Evolutionary conservation across 2,329 filamentous ascomycete species (phyloP).

Genomic region (Chrysoporthe austroafricana): DNA sequence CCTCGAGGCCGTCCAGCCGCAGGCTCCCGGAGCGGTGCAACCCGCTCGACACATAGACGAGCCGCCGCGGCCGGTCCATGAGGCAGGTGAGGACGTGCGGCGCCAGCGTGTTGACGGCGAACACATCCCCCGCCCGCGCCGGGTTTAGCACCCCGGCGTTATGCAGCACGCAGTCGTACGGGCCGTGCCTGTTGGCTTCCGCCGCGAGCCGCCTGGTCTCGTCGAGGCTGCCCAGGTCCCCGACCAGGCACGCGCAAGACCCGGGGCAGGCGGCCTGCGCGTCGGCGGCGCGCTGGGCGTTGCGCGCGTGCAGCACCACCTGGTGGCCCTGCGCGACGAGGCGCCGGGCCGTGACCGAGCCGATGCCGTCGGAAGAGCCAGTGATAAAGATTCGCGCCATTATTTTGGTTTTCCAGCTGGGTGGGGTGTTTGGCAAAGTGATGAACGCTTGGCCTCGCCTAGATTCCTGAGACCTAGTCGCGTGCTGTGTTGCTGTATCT

Average conservation of each 20-base stretch:
- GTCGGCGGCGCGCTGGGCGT: constrained; percentile 54
- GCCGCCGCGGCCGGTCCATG: constrained; percentile 50
- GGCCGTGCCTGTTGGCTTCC: constrained; percentile 52
- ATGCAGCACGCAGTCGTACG: constrained; percentile 61
- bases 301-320: constrained; percentile 61
- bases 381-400: constrained; percentile 50
- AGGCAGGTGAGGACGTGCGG: constrained; percentile 60
- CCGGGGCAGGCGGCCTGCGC: constrained; percentile 52
- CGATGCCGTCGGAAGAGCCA: constrained; percentile 61
- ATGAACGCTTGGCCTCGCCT: not conserved
- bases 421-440: not conserved
- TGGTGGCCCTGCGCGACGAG: constrained; percentile 56
- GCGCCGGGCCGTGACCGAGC: constrained; percentile 52
- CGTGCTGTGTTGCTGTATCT: not conserved
- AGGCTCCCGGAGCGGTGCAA: constrained; percentile 55
- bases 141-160: constrained; percentile 57
- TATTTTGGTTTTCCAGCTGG: not conserved
- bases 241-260: constrained; percentile 54
- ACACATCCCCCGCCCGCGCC: constrained; percentile 45
- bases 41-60: constrained; percentile 56
- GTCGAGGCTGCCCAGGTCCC: constrained; percentile 54
- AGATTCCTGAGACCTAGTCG: not conserved
- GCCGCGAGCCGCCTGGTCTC: constrained; percentile 55
- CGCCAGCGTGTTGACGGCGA: constrained; percentile 60
- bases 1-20: constrained; percentile 46